These are phyloP conservation scores for Phytophthora tentaculata DNA, from an alignment of 352 stramenopile genomes.

Conservation along the genomic window DNA sequence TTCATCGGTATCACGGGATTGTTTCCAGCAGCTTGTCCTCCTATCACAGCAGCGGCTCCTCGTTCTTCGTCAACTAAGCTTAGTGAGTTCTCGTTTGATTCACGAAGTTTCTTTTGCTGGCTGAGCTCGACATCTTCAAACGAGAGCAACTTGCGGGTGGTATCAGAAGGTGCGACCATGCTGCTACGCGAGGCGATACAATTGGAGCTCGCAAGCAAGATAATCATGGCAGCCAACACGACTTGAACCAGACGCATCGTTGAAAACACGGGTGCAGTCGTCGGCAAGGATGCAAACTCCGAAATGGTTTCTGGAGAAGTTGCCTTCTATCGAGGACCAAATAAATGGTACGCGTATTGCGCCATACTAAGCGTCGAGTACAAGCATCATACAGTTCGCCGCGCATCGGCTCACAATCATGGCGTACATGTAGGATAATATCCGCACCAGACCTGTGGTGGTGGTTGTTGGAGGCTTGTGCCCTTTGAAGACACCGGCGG, in stretches of 20 bases:
- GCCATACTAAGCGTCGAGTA: not conserved
- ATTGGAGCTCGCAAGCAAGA: constrained; percentile 14
- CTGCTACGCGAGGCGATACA: constrained; percentile 3
- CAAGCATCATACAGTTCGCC: constrained; percentile 9
- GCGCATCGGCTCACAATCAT: constrained; percentile 15
- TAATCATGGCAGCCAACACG: constrained; percentile 1
- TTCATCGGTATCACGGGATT: not conserved
- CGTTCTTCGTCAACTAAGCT: constrained; percentile 18
- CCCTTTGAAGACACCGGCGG: not conserved
- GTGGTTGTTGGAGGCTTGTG: not conserved
- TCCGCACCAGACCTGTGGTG: constrained; percentile 1
- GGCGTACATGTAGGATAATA: too few species aligned
- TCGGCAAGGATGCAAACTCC: constrained; percentile 7
- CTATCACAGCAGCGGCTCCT: not conserved
- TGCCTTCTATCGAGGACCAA: not conserved
- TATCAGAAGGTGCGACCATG: not conserved
- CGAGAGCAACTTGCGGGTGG: constrained; percentile 6
- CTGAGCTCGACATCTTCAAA: constrained; percentile 13
- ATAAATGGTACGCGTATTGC: not conserved
- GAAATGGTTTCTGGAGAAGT: constrained; percentile 5
- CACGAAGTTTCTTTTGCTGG: not conserved
- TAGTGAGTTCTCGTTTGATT: not conserved
- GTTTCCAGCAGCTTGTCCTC: constrained; percentile 15
- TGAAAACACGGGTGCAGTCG: not conserved
- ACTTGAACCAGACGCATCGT: constrained; percentile 16